phyloP scores from a whole-genome alignment of 441 rosid species.

The Mallotus japonicus region DNA sequence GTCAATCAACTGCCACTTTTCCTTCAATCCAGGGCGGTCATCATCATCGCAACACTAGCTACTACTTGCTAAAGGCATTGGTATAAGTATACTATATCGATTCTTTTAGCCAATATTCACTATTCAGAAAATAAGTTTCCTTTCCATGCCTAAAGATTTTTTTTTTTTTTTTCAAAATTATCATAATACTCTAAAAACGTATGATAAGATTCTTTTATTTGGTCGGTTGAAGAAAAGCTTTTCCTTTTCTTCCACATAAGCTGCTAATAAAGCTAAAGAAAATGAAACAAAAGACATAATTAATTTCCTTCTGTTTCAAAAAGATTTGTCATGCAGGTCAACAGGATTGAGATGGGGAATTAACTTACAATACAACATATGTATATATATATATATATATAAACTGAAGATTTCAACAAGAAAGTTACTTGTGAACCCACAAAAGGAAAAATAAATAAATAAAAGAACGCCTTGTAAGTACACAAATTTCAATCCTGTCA shows the following conservation, averaged over 20 bases:
- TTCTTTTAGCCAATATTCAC: background rate
- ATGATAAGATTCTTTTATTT: background rate
- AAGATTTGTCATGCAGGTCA: background rate
- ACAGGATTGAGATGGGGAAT: background rate
- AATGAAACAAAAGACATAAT: background rate
- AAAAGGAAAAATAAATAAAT: background rate
- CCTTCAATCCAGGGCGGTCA: background rate
- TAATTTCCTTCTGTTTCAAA: background rate
- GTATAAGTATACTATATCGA: background rate
- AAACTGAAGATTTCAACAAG: background rate
- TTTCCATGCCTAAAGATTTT: background rate
- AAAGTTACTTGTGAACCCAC: background rate
- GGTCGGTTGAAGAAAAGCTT: slow-evolving; percentile 13
- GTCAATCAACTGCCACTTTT: slow-evolving; percentile 15
- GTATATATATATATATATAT: no score
- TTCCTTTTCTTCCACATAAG: background rate
- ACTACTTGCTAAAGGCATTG: background rate
- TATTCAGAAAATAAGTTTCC: background rate
- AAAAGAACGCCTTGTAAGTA: no score
- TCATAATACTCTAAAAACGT: background rate
- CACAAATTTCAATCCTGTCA: background rate
- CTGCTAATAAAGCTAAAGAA: background rate
- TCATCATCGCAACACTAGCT: background rate
- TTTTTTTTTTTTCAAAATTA: no score
- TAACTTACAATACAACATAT: no score